Evolutionary conservation across 257 asterid genomes (phyloP).

Genomic region (Nicotiana undulata): DNA sequence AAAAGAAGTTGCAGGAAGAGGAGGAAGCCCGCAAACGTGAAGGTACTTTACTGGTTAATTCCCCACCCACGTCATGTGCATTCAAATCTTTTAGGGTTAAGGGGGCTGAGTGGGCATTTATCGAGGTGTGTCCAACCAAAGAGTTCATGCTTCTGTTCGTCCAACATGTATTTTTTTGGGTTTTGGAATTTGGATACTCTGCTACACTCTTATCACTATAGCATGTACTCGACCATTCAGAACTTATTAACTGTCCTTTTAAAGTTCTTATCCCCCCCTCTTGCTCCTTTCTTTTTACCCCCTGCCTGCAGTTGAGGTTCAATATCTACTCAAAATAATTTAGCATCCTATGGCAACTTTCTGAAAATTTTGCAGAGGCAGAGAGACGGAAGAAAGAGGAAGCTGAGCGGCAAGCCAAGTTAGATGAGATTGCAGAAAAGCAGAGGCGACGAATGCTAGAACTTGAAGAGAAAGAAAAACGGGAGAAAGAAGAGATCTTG

Average conservation of each 20-base stretch:
- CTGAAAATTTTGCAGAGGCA: constrained; percentile 35
- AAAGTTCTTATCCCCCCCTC: neutral
- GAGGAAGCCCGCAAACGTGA: constrained; percentile 79
- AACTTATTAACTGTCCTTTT: neutral
- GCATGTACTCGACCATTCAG: neutral
- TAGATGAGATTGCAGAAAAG: constrained; percentile 71
- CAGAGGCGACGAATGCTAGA: constrained; percentile 67
- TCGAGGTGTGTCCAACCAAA: neutral
- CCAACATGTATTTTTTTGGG: neutral
- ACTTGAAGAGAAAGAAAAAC: constrained; percentile 55
- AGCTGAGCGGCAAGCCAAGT: constrained; percentile 59
- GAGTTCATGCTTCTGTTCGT: neutral
- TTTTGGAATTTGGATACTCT: too few species aligned
- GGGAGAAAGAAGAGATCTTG: constrained; percentile 38
- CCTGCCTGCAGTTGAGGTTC: neutral
- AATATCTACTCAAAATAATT: neutral
- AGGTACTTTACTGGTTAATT: constrained; percentile 34
- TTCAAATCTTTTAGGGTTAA: neutral
- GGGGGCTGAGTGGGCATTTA: neutral
- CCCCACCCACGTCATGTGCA: neutral
- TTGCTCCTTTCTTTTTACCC: neutral
- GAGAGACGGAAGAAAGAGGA: constrained; percentile 67
- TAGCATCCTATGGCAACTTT: neutral
- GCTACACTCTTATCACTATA: neutral
- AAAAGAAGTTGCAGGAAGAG: constrained; percentile 58